phyloP scores from a whole-genome alignment of 2,329 filamentous ascomycete species.

The Cadophora malorum region DNA sequence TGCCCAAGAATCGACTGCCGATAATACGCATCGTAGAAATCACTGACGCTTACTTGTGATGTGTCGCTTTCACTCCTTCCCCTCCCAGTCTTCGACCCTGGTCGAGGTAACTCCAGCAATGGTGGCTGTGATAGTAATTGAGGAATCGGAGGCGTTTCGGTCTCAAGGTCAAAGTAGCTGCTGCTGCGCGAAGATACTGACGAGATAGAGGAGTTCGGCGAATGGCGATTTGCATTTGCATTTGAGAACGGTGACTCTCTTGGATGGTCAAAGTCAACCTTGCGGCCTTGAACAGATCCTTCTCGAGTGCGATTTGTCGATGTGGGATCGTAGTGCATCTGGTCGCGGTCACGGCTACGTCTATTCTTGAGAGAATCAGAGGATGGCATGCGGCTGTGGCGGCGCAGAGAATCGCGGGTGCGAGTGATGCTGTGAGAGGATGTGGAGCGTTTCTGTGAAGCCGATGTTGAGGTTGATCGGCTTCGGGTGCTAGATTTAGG shows the following conservation, averaged over 20 bases:
- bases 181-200: conserved; percentile 16
- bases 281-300: conserved; percentile 35
- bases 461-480: conserved; percentile 26
- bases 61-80: conserved; percentile 26
- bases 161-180: neutral
- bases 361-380: conserved; percentile 24
- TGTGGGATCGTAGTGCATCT: conserved; percentile 34
- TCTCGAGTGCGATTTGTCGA: conserved; percentile 26
- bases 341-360: conserved; percentile 31
- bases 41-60: conserved; percentile 31
- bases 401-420: conserved; percentile 22
- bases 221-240: conserved; percentile 24
- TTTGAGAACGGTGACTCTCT: conserved; percentile 43
- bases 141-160: conserved; percentile 5
- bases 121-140: neutral
- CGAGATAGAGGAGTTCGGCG: conserved; percentile 23
- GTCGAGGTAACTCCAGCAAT: neutral
- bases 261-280: conserved; percentile 35
- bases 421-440: conserved; percentile 20
- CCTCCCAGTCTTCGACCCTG: conserved; percentile 4
- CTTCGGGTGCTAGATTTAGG: conserved; percentile 7
- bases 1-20: conserved; percentile 28
- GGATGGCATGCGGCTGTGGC: conserved; percentile 21
- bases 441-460: conserved; percentile 12
- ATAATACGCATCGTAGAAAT: conserved; percentile 41